phyloP scores from a whole-genome alignment of 2,329 filamentous ascomycete genomes.

The Nakataea oryzae region DNA sequence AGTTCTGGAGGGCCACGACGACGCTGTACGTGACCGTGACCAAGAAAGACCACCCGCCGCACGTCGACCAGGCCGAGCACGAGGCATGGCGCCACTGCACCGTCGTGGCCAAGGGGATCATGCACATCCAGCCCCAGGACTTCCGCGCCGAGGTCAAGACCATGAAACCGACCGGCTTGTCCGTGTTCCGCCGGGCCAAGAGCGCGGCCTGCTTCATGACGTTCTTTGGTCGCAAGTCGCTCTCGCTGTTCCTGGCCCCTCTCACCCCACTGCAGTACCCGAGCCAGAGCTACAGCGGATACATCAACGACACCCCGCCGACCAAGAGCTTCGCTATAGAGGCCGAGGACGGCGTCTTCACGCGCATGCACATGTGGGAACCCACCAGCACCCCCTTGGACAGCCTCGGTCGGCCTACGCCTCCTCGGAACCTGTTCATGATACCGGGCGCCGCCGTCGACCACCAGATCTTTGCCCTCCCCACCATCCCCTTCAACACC shows the following conservation, averaged over 20 bases:
- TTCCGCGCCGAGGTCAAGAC: conserved; percentile 46
- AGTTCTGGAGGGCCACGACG: conserved; percentile 52
- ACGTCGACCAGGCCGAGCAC: conserved; percentile 18
- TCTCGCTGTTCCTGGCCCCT: conserved; percentile 42
- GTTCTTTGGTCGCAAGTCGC: conserved; percentile 43
- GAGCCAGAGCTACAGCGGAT: conserved; percentile 33
- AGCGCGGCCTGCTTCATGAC: conserved; percentile 40
- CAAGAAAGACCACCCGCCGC: conserved; percentile 15
- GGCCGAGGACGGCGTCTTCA: conserved; percentile 40
- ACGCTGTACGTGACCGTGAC: conserved; percentile 53
- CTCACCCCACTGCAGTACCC: conserved; percentile 47
- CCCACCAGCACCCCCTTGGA: conserved; percentile 23
- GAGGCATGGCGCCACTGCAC: conserved; percentile 28
- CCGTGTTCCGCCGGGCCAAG: conserved; percentile 28
- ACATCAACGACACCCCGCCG: conserved; percentile 38
- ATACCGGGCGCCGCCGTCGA: conserved; percentile 53
- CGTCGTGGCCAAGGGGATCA: conserved; percentile 47
- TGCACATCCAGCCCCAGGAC: conserved; percentile 41
- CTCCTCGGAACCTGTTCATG: conserved; percentile 43
- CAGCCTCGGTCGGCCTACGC: conserved; percentile 13
- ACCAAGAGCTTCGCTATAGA: conserved; percentile 30
- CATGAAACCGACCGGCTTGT: conserved; percentile 37
- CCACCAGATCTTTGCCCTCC: conserved; percentile 51
- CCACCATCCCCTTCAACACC: conserved; percentile 52
- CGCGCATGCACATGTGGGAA: conserved; percentile 47